Conservation (phyloP, 345 rosid species). For the Excoecaria agallocha region DNA sequence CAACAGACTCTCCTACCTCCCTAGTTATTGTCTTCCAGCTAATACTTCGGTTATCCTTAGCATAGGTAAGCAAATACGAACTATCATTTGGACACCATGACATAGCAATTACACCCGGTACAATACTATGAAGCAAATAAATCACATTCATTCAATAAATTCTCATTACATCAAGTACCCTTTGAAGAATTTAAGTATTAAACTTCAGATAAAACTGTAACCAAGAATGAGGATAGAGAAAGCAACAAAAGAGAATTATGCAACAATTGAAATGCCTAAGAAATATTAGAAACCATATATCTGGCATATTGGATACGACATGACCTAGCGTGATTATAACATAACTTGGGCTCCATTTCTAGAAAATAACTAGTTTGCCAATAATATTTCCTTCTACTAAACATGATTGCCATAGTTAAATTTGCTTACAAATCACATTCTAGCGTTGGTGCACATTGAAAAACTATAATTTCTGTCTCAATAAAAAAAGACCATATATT, state of each 20-base stretch:
- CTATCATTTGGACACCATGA: constrained; percentile 96
- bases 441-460: background rate
- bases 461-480: background rate
- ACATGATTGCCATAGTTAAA: background rate
- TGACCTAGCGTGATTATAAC: background rate
- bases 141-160: background rate
- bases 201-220: background rate
- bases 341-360: background rate
- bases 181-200: background rate
- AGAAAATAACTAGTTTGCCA: background rate
- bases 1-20: constrained; percentile 51
- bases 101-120: constrained; percentile 97
- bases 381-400: background rate
- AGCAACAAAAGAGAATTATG: background rate
- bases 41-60: constrained; percentile 93
- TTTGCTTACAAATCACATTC: background rate
- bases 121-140: background rate
- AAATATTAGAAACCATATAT: background rate
- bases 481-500: background rate
- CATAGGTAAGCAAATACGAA: constrained; percentile 93
- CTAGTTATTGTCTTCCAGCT: constrained; percentile 94
- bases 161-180: background rate
- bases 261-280: background rate
- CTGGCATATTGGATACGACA: constrained; percentile 6
- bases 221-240: too few relatives aligned